Evolutionary conservation across 2,329 filamentous ascomycete genomes (phyloP).

Genomic region (Paecilomyces dactylethromorphus): DNA sequence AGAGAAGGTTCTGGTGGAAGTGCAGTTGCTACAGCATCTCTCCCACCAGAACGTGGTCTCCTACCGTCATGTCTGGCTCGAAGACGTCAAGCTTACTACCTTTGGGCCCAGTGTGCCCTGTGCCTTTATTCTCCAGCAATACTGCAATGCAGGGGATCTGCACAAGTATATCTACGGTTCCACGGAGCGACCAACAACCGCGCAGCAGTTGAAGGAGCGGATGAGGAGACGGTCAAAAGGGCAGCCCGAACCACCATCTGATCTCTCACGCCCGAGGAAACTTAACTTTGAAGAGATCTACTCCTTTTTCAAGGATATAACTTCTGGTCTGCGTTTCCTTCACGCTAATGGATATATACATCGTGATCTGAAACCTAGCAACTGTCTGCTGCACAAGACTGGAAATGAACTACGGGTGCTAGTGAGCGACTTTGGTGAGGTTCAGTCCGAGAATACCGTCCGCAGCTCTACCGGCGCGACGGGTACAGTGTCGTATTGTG

Average conservation of each 20-base stretch:
- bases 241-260: slow-evolving; percentile 56
- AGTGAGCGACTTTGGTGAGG: slow-evolving; percentile 97
- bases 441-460: slow-evolving; percentile 73
- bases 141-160: slow-evolving; percentile 89
- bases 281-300: slow-evolving; percentile 88
- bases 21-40: slow-evolving; percentile 83
- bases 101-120: slow-evolving; percentile 92
- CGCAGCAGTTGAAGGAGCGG: slow-evolving; percentile 82
- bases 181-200: slow-evolving; percentile 55
- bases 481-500: slow-evolving; percentile 95
- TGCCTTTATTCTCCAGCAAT: slow-evolving; percentile 95
- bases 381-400: slow-evolving; percentile 79
- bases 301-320: slow-evolving; percentile 92
- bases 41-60: slow-evolving; percentile 94
- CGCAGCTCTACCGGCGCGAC: slow-evolving; percentile 90
- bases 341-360: slow-evolving; percentile 92
- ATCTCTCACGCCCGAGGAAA: slow-evolving; percentile 47
- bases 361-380: slow-evolving; percentile 90
- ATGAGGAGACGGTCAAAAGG: slow-evolving; percentile 77
- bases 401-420: slow-evolving; percentile 68
- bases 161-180: slow-evolving; percentile 78
- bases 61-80: slow-evolving; percentile 95
- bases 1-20: slow-evolving; percentile 88
- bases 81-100: slow-evolving; percentile 73
- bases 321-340: slow-evolving; percentile 81